Conservation (phyloP, 805 yeast genomes). For the Yamadazyma endophytica region DNA sequence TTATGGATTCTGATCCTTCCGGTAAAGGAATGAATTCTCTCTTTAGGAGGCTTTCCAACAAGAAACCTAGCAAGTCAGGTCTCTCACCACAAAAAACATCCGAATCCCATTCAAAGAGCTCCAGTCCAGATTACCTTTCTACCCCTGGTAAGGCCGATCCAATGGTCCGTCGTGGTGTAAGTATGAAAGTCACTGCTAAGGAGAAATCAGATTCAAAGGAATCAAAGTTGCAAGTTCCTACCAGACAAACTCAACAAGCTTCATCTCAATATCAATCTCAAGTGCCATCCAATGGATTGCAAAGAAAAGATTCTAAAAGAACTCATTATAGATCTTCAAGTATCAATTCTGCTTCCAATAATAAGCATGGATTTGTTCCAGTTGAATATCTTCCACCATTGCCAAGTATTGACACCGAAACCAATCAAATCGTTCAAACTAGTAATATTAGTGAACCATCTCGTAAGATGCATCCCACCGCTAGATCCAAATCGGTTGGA, state of each 20-base stretch:
- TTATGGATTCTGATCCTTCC: constrained; percentile 29
- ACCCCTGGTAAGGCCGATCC: constrained; percentile 33
- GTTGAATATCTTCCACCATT: constrained; percentile 43
- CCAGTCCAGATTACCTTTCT: constrained; percentile 11
- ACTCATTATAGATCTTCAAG: constrained; percentile 31
- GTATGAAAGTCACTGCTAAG: constrained; percentile 57
- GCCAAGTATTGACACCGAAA: constrained; percentile 33
- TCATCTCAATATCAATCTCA: constrained; percentile 5
- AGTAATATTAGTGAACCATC: constrained; percentile 7
- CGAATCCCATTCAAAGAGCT: constrained; percentile 1
- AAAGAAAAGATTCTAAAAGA: constrained; percentile 14
- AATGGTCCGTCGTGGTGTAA: constrained; percentile 56
- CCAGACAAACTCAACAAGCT: constrained; percentile 1
- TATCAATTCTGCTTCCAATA: constrained; percentile 17
- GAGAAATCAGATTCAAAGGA: constrained; percentile 33
- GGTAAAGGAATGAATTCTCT: constrained; percentile 30
- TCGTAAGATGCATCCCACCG: constrained; percentile 65
- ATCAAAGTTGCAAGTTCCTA: constrained; percentile 5
- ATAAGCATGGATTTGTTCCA: constrained; percentile 38
- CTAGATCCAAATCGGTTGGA: constrained; percentile 85
- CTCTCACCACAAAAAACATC: constrained; percentile 9
- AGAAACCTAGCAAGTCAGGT: constrained; percentile 13
- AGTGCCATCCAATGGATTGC: constrained; percentile 4
- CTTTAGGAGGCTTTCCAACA: constrained; percentile 33
- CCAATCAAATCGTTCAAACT: constrained; percentile 15